phyloP scores from a whole-genome alignment of 148 eudicot species.

The Limonium bicolor region DNA sequence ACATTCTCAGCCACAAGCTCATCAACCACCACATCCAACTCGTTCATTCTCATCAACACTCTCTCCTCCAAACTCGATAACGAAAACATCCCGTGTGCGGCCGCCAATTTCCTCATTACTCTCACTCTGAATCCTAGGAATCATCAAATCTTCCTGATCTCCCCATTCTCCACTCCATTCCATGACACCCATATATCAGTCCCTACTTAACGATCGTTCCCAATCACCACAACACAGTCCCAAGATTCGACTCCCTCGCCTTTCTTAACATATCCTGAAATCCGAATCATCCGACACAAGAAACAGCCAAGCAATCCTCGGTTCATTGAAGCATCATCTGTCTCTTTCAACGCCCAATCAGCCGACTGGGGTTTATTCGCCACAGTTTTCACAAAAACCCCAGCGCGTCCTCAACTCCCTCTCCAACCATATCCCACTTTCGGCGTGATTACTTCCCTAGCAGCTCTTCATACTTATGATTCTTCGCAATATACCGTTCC shows the following conservation, averaged over 20 bases:
- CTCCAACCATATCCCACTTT: conserved; percentile 60
- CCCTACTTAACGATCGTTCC: conserved; percentile 56
- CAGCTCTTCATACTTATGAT: conserved; percentile 63
- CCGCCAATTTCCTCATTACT: conserved; percentile 14
- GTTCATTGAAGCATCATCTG: conserved; percentile 57
- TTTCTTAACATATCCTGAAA: conserved; percentile 66
- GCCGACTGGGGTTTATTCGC: conserved; percentile 95
- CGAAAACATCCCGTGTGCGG: conserved; percentile 25
- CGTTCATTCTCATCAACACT: conserved; percentile 15
- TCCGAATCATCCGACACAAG: conserved; percentile 89
- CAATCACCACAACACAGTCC: conserved; percentile 79
- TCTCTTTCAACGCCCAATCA: conserved; percentile 82
- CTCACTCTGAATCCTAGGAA: conserved; percentile 16
- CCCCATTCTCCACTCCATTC: conserved; percentile 62
- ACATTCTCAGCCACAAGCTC: conserved; percentile 26
- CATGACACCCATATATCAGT: conserved; percentile 82
- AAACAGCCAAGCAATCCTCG: conserved; percentile 75
- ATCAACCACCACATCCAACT: conserved; percentile 30
- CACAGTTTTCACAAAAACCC: conserved; percentile 79
- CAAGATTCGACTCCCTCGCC: conserved; percentile 67
- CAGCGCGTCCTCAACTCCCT: conserved; percentile 69
- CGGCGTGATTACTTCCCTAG: conserved; percentile 40
- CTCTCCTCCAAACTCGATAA: conserved; percentile 23
- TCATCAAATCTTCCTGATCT: conserved; percentile 59
- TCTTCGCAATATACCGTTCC: conserved; percentile 51